These are phyloP conservation scores for Thozetella sp. DNA, from an alignment of 495 filamentous ascomycete genomes.

Conservation along the genomic window DNA sequence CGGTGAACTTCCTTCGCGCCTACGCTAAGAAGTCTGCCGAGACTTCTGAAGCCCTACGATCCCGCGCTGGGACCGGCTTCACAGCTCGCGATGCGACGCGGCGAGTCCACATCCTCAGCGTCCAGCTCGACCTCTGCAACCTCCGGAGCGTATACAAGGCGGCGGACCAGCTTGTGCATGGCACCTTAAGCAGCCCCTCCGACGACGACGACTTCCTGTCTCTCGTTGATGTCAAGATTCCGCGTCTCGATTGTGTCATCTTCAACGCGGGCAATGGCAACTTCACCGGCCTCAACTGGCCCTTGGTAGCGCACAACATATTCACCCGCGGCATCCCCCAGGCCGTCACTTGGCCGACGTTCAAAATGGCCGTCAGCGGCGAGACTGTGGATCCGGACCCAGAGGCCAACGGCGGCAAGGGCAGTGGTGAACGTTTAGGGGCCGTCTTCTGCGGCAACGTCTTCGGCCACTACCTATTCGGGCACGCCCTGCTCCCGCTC, in stretches of 20 bases:
- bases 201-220: slow-evolving; percentile 32
- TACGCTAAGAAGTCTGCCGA: slow-evolving; percentile 49
- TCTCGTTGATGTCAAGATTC: slow-evolving; percentile 49
- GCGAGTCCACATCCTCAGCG: slow-evolving; percentile 56
- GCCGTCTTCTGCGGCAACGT: slow-evolving; percentile 88
- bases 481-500: slow-evolving; percentile 75
- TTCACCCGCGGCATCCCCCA: slow-evolving; percentile 63
- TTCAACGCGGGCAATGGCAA: slow-evolving; percentile 92
- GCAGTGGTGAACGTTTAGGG: slow-evolving; percentile 51
- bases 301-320: slow-evolving; percentile 56
- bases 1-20: slow-evolving; percentile 51
- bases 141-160: slow-evolving; percentile 47
- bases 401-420: background rate
- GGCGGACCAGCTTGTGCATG: slow-evolving; percentile 46
- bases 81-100: slow-evolving; percentile 40
- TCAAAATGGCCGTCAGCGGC: slow-evolving; percentile 67
- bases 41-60: slow-evolving; percentile 32
- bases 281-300: slow-evolving; percentile 80
- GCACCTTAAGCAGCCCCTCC: slow-evolving; percentile 47
- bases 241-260: slow-evolving; percentile 77
- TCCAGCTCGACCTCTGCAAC: slow-evolving; percentile 59
- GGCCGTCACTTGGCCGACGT: slow-evolving; percentile 76
- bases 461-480: slow-evolving; percentile 93
- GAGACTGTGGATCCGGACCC: slow-evolving; percentile 44
- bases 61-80: slow-evolving; percentile 40